A percentile compares a stretch with the other conserved stretches of the same genome.
Conservation (phyloP, 2,329 filamentous ascomycete species). For the Cladosporium sp. region DNA sequence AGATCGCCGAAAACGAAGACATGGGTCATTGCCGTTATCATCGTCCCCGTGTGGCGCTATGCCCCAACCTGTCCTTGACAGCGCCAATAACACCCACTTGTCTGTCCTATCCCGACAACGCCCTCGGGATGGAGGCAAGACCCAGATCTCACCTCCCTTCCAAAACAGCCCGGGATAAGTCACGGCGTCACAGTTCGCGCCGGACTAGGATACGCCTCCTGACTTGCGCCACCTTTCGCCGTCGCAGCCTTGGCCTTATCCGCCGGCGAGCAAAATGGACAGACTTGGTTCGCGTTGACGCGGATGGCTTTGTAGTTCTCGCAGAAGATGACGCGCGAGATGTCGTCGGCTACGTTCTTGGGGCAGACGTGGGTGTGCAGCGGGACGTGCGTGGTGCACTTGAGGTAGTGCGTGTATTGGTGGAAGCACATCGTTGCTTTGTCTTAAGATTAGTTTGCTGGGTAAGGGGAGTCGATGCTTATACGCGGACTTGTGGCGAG, state of each 20-base stretch:
- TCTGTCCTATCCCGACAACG: no score
- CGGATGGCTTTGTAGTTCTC: conserved; percentile 33
- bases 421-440: conserved; percentile 33
- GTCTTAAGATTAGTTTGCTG: neutral
- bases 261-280: conserved; percentile 4
- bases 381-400: conserved; percentile 31
- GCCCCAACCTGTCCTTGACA: neutral
- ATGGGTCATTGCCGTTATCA: no score
- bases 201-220: conserved; percentile 13
- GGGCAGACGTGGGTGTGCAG: conserved; percentile 36
- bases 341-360: conserved; percentile 33
- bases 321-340: conserved; percentile 35
- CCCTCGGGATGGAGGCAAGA: no score
- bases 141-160: neutral
- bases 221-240: neutral
- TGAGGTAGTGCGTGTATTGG: conserved; percentile 36
- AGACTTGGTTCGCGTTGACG: conserved; percentile 11
- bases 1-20: no score
- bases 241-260: neutral
- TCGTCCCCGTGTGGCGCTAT: no score
- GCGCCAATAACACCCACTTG: neutral
- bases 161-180: neutral
- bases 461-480: neutral
- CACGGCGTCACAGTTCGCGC: conserved; percentile 8
- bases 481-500: neutral